Evolutionary conservation across 1,284 basidiomycete genomes (phyloP), one percentile per base, ranked within the genome.

Genomic region (Lentinus polychrous): DNA sequence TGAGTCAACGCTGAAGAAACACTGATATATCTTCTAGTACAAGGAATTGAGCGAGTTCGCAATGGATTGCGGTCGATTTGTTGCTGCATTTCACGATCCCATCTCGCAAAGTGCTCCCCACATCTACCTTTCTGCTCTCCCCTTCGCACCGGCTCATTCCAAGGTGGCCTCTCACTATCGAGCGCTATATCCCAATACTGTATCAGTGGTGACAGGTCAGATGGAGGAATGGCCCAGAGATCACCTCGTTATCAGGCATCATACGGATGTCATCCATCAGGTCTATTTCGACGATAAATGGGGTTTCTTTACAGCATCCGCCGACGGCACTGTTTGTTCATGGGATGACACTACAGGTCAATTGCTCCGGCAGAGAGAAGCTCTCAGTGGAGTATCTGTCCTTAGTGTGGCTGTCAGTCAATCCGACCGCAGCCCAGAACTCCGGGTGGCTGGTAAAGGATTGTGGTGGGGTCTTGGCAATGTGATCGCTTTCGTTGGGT

Each of bases 111-210:
- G 67, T 49, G 60, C 58, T 2, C 68, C 69, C 7, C 70, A 72
- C 43, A 61, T 71, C 32, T 71, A 71, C 52, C 18, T 71, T 8
- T 70, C 68, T 8, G 66, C 66, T 1, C 53, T 71, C 3, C 58
- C 68, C 6, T 70, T 69, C 44, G 45, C 62, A 2, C 66, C 66
- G n/a, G 18, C 31, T 7, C 23, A 43, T 18, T 58, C 51, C 14
- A 40, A 47, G 8, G 24, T 59, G n/a, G 54, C 50, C 22, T 55
- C 54, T 45, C 48, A 49, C 24, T 68, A 58, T 18, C 40, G 35
- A 6, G 6, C n/a, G 14, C 7, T 15, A 14, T 37, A 37, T 18
- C 35, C 35, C 18, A 37, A 37, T 14, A 14, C 35, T 7, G 6
- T 37, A 7, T 15, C n/a, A 7, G 35, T 37, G 4, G 4, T 37